These are phyloP conservation scores for Kuraishia ogatae DNA, from an alignment of 805 yeast species.

Conservation along the genomic window DNA sequence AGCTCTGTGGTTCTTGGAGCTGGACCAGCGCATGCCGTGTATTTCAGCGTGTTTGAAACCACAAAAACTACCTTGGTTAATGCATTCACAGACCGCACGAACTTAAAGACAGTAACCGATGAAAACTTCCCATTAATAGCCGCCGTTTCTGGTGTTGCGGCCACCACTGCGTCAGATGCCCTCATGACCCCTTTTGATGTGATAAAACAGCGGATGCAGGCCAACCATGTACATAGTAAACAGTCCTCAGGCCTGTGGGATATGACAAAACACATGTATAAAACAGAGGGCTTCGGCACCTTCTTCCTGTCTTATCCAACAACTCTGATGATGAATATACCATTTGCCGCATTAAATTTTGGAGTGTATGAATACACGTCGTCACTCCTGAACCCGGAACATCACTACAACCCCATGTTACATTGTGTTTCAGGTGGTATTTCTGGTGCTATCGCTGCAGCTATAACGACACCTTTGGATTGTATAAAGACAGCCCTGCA, in stretches of 20 bases:
- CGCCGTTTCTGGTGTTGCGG: conserved; percentile 82
- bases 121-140: conserved; percentile 77
- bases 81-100: conserved; percentile 25
- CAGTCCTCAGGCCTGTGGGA: conserved; percentile 7
- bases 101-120: conserved; percentile 40
- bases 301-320: conserved; percentile 93
- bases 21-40: conserved; percentile 98
- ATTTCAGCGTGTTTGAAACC: conserved; percentile 88
- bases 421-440: conserved; percentile 92
- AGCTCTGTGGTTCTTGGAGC: conserved; percentile 91
- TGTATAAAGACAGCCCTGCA: conserved; percentile 88
- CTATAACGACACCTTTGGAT: conserved; percentile 88
- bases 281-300: conserved; percentile 63
- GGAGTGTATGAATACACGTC: conserved; percentile 84
- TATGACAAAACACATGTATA: conserved; percentile 36
- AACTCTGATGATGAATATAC: conserved; percentile 83
- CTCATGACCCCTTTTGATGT: conserved; percentile 97
- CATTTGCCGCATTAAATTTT: conserved; percentile 91
- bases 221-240: conserved; percentile 9
- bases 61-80: conserved; percentile 51
- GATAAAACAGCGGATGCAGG: conserved; percentile 91
- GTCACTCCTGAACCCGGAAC: conserved; percentile 69
- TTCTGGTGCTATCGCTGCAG: conserved; percentile 94
- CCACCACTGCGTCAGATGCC: conserved; percentile 90
- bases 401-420: conserved; percentile 75